Conservation (phyloP, 139 green algal species). For the Medakamo hakoo region DNA sequence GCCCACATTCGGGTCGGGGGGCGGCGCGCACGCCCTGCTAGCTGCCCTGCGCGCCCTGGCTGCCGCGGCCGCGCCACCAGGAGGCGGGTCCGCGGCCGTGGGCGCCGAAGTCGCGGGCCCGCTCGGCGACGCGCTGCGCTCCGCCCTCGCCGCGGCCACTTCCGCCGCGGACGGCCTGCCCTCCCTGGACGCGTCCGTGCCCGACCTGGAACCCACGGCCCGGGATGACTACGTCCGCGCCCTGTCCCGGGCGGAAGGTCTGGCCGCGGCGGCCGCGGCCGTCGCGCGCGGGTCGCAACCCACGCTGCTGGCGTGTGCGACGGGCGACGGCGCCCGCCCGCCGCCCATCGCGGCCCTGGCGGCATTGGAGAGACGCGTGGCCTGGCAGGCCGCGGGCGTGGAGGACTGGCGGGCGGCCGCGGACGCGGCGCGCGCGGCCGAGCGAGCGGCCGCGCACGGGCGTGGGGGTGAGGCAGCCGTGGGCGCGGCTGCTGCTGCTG, state of each 20-base stretch:
- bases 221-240: conserved; percentile 27
- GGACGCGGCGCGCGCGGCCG: conserved; percentile 3
- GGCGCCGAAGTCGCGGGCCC: conserved; percentile 13
- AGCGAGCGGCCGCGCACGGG: background rate
- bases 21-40: conserved; percentile 55
- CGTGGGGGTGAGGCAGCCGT: conserved; percentile 7
- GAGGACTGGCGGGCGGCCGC: conserved; percentile 31
- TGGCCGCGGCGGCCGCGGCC: conserved; percentile 37
- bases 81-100: background rate
- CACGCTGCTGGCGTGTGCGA: conserved; percentile 20
- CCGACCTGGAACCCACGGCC: conserved; percentile 11
- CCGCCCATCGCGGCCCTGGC: conserved; percentile 41
- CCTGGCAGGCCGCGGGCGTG: conserved; percentile 39
- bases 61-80: background rate
- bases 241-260: conserved; percentile 30
- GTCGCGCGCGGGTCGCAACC: conserved; percentile 32
- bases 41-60: conserved; percentile 41
- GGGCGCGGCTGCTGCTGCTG: conserved; percentile 1
- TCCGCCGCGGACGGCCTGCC: background rate
- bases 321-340: conserved; percentile 7
- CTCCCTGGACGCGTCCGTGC: conserved; percentile 8
- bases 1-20: conserved; percentile 52
- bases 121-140: conserved; percentile 9
- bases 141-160: conserved; percentile 12
- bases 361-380: conserved; percentile 42